A percentile compares a stretch with the other conserved stretches of the same genome.
Conservation (phyloP, 2,329 filamentous ascomycete genomes). For the Aspergillus felis region DNA sequence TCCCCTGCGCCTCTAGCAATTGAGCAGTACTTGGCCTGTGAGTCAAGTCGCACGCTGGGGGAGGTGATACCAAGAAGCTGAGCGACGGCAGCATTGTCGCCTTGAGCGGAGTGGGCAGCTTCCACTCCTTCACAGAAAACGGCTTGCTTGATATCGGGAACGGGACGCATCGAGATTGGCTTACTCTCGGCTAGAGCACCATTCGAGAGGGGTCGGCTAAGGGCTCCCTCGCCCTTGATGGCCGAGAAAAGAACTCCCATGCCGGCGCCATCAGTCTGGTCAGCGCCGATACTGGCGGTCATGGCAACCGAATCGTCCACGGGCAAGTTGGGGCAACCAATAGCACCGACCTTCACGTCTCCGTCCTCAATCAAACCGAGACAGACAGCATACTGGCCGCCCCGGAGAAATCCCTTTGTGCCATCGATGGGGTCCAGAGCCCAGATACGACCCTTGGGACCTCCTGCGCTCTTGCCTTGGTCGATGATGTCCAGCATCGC, state of each 20-base stretch:
- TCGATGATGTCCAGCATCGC: conserved; percentile 57
- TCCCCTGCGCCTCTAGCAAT: conserved; percentile 93
- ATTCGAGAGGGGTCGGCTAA: conserved; percentile 68
- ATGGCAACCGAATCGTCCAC: conserved; percentile 73
- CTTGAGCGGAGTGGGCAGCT: conserved; percentile 84
- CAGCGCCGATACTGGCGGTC: conserved; percentile 66
- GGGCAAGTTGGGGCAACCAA: conserved; percentile 93
- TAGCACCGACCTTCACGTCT: conserved; percentile 86
- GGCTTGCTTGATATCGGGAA: conserved; percentile 70
- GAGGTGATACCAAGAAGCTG: conserved; percentile 79
- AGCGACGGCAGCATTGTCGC: conserved; percentile 81
- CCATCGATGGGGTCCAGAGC: conserved; percentile 96
- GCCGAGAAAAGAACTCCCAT: conserved; percentile 87
- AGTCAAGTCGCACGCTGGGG: conserved; percentile 93
- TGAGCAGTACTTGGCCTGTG: conserved; percentile 94
- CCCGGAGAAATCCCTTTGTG: conserved; percentile 93
- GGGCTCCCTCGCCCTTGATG: conserved; percentile 72
- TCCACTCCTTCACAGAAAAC: conserved; percentile 98
- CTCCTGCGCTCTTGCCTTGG: conserved; percentile 45
- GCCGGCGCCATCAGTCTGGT: conserved; percentile 69
- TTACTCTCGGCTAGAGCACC: conserved; percentile 46
- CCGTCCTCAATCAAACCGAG: conserved; percentile 89
- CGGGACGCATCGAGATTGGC: conserved; percentile 72
- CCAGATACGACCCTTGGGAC: conserved; percentile 66
- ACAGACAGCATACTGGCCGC: conserved; percentile 95